phyloP scores from a whole-genome alignment of 2,329 filamentous ascomycete species.

The Microsporum audouinii region DNA sequence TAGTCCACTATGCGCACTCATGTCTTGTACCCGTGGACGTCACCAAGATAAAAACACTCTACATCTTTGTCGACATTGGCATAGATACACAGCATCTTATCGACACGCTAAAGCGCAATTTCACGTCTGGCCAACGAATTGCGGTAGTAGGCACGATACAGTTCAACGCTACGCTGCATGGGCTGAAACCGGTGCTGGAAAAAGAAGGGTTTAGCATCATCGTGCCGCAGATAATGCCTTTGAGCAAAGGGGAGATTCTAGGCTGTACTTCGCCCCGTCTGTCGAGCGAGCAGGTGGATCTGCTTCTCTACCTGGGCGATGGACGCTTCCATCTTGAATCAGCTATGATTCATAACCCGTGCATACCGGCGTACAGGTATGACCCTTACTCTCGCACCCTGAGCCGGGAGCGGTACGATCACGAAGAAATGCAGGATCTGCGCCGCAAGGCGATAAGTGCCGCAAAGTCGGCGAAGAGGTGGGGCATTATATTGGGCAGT shows the following conservation, averaged over 20 bases:
- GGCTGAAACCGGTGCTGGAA: conserved; percentile 64
- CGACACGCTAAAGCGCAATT: conserved; percentile 78
- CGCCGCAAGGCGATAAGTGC: conserved; percentile 64
- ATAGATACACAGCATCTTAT: conserved; percentile 85
- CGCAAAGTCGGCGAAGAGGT: conserved; percentile 69
- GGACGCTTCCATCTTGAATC: conserved; percentile 93
- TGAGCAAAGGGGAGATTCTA: conserved; percentile 90
- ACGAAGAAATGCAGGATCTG: conserved; percentile 77
- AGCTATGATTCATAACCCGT: conserved; percentile 97
- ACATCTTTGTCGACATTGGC: conserved; percentile 95
- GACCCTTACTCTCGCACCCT: conserved; percentile 90
- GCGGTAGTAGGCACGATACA: conserved; percentile 95
- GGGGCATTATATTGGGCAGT: conserved; percentile 89
- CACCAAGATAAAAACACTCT: conserved; percentile 91
- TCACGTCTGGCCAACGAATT: conserved; percentile 70
- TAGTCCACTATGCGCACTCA: conserved; percentile 95
- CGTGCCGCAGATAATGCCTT: conserved; percentile 81
- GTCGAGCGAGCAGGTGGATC: conserved; percentile 50
- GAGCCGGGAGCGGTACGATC: conserved; percentile 82
- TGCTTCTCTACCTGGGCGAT: conserved; percentile 82
- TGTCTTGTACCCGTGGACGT: conserved; percentile 94
- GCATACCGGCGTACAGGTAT: conserved; percentile 83
- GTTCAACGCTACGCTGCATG: conserved; percentile 95
- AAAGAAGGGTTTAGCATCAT: conserved; percentile 73
- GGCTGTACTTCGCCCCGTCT: conserved; percentile 88